Evolutionary conservation across 768 basidiomycete species (phyloP).

Genomic region (Rhodotorula toruloides): DNA sequence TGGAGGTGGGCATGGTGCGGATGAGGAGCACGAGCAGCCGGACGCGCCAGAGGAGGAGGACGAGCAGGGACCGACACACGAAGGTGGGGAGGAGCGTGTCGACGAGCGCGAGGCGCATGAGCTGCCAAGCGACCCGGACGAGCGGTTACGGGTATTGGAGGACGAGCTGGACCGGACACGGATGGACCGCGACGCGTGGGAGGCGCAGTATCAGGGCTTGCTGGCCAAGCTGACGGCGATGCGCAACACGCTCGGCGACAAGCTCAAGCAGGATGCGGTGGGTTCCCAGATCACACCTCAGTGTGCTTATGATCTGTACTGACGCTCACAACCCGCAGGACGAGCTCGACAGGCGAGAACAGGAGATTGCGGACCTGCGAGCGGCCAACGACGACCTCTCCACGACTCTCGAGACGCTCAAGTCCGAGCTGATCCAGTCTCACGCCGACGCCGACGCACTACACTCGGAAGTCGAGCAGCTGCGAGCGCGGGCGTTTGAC

Average conservation of each 20-base stretch:
- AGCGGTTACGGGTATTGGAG: conserved; percentile 26
- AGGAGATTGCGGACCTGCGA: conserved; percentile 69
- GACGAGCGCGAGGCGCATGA: not conserved
- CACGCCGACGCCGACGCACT: conserved; percentile 69
- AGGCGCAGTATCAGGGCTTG: conserved; percentile 75
- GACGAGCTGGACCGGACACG: conserved; percentile 65
- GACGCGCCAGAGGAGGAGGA: not conserved
- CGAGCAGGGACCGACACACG: not conserved
- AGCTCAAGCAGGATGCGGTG: conserved; percentile 92
- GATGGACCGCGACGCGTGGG: conserved; percentile 83
- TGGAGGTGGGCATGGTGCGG: not conserved
- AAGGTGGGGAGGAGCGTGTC: not conserved
- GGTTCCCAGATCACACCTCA: not conserved
- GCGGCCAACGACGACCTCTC: conserved; percentile 70
- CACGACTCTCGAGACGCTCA: conserved; percentile 69
- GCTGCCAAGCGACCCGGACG: not conserved
- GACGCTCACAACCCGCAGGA: conserved; percentile 72
- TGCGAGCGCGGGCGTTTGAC: conserved; percentile 45
- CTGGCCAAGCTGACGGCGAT: conserved; percentile 85
- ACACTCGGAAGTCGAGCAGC: conserved; percentile 57
- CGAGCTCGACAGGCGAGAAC: conserved; percentile 91
- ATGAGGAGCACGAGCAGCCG: not conserved
- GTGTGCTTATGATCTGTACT: conserved; percentile 45
- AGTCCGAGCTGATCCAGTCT: conserved; percentile 68
- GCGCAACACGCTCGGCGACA: conserved; percentile 87